Evolutionary conservation across 257 asterid species (phyloP).

Genomic region (Osmanthus fragrans): DNA sequence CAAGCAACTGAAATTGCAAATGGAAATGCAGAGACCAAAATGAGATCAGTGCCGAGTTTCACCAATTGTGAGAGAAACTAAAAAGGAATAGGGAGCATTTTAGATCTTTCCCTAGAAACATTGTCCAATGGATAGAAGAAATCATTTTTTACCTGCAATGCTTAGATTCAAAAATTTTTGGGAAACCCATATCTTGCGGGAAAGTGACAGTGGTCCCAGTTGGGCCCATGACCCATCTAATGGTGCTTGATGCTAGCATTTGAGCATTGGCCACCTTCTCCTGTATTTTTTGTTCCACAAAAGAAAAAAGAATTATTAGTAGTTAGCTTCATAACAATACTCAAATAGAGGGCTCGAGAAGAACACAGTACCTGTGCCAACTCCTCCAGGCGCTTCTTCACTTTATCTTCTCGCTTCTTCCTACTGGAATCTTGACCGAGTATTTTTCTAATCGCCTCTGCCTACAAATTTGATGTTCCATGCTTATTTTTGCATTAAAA

Average conservation of each 20-base stretch:
- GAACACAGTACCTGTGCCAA: slow-evolving; percentile 71
- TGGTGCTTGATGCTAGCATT: slow-evolving; percentile 66
- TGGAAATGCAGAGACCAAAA: background rate
- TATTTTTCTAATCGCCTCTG: slow-evolving; percentile 84
- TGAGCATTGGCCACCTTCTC: slow-evolving; percentile 68
- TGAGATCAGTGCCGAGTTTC: background rate
- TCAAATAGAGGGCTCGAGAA: background rate
- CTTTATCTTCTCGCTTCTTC: slow-evolving; percentile 90
- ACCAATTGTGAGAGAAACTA: background rate
- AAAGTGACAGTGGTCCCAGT: slow-evolving; percentile 80
- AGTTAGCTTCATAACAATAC: slow-evolving; percentile 2
- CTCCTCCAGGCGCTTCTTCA: slow-evolving; percentile 92
- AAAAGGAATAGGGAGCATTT: background rate
- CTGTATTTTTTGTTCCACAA: slow-evolving; percentile 32
- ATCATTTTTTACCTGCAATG: slow-evolving; percentile 45
- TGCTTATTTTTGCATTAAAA: slow-evolving; percentile 17
- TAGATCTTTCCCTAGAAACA: background rate
- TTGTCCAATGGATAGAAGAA: background rate
- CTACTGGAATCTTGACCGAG: slow-evolving; percentile 97
- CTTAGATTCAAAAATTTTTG: slow-evolving; percentile 57
- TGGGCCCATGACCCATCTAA: slow-evolving; percentile 81
- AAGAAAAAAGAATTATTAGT: background rate
- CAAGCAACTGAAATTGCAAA: background rate
- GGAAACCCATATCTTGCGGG: slow-evolving; percentile 82
- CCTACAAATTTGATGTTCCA: slow-evolving; percentile 36